Evolutionary conservation across 192 early-diverging fungal species (phyloP).

Genomic region (Rhizoclosmatium globosum): DNA sequence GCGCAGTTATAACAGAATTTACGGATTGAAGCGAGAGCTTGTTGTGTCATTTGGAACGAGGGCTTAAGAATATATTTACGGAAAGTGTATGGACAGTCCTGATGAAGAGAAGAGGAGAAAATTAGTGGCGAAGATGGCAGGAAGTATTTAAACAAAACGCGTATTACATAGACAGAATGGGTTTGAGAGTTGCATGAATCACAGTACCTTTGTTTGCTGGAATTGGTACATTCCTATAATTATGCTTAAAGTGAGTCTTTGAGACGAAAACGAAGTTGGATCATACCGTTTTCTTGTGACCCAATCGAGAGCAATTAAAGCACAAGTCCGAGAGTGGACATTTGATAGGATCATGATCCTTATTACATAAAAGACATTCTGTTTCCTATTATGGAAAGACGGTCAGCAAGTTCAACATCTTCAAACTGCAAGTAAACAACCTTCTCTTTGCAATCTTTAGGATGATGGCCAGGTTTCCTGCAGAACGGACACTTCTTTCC

Average conservation of each 20-base stretch:
- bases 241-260: not conserved
- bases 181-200: not conserved
- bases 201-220: slow-evolving; percentile 1
- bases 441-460: slow-evolving; percentile 29
- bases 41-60: not conserved
- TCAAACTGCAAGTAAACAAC: not conserved
- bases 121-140: not conserved
- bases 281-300: slow-evolving; percentile 18
- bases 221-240: not conserved
- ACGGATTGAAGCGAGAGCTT: not conserved
- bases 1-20: slow-evolving; percentile 21
- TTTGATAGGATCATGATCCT: slow-evolving; percentile 28
- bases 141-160: not conserved
- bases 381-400: slow-evolving; percentile 9
- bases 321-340: slow-evolving; percentile 30
- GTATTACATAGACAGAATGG: slow-evolving; percentile 7
- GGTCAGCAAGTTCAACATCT: not conserved
- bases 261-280: not conserved
- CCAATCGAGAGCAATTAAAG: slow-evolving; percentile 21
- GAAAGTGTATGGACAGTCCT: slow-evolving; percentile 24
- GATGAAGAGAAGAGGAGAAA: not conserved
- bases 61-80: slow-evolving; percentile 19
- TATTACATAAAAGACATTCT: slow-evolving; percentile 27
- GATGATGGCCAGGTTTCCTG: slow-evolving; percentile 20
- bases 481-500: slow-evolving; percentile 22